Conservation (phyloP, 1,284 basidiomycete species). For the Porodaedalea pini region DNA sequence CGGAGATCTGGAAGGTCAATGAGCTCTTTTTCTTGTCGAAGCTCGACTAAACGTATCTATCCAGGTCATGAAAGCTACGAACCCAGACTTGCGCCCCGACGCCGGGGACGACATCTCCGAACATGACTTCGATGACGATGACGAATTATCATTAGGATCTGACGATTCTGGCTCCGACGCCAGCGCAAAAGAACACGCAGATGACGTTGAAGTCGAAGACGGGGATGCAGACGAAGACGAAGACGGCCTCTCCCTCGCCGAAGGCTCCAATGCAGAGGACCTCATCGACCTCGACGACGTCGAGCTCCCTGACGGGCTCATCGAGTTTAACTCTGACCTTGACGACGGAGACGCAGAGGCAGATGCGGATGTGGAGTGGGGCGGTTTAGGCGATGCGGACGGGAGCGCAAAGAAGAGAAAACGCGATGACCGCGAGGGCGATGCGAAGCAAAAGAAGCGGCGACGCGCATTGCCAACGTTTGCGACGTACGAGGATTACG, state of each 20-base stretch:
- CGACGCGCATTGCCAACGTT: conserved; percentile 78
- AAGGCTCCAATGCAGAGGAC: conserved; percentile 67
- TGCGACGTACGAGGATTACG: conserved; percentile 94
- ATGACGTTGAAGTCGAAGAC: conserved; percentile 30
- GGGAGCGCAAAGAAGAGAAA: conserved; percentile 42
- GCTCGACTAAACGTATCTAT: conserved; percentile 2
- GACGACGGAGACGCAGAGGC: conserved; percentile 38
- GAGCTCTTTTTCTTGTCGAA: not conserved
- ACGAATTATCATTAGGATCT: conserved; percentile 29
- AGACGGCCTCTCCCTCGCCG: conserved; percentile 51
- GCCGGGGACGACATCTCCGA: conserved; percentile 43
- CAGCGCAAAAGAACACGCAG: conserved; percentile 35
- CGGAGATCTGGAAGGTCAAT: conserved; percentile 81
- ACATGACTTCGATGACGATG: conserved; percentile 31
- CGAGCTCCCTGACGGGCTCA: conserved; percentile 47
- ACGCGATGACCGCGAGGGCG: conserved; percentile 36
- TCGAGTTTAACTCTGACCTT: conserved; percentile 50
- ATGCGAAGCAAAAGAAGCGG: conserved; percentile 62
- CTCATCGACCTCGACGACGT: conserved; percentile 57
- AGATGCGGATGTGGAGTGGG: conserved; percentile 54
- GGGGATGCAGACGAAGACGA: conserved; percentile 30
- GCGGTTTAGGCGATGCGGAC: conserved; percentile 39
- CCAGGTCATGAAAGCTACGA: conserved; percentile 82
- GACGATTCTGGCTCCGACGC: conserved; percentile 29
- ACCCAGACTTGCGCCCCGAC: conserved; percentile 50